phyloP scores from a whole-genome alignment of 805 yeast genomes.

The Danielia reshetovae region DNA sequence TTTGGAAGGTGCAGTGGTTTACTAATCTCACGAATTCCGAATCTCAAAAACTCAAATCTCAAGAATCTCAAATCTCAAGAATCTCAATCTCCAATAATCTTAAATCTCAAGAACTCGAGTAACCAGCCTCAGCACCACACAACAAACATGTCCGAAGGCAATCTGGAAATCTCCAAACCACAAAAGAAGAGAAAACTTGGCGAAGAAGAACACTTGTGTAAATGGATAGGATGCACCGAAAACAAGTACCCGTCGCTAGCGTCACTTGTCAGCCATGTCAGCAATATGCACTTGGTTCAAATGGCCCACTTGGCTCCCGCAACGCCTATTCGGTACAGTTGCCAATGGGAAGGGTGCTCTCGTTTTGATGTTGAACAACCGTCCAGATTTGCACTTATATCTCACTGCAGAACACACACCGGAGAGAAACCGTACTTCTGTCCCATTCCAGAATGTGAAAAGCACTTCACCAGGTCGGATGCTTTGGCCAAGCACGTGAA shows the following conservation, averaged over 20 bases:
- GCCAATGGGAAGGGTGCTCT: conserved; percentile 62
- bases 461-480: conserved; percentile 55
- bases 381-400: conserved; percentile 52
- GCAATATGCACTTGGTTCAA: conserved; percentile 25
- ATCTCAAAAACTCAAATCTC: too few species aligned
- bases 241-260: conserved; percentile 19
- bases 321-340: conserved; percentile 38
- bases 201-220: conserved; percentile 21
- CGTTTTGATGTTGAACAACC: conserved; percentile 49
- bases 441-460: conserved; percentile 61
- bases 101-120: too few species aligned
- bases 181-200: conserved; percentile 3
- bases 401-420: conserved; percentile 64
- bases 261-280: conserved; percentile 30
- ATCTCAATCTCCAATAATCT: too few species aligned
- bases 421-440: conserved; percentile 63
- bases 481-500: conserved; percentile 63
- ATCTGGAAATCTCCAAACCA: too few species aligned
- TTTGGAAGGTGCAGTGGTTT: too few species aligned
- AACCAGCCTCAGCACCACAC: too few species aligned
- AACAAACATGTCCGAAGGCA: too few species aligned
- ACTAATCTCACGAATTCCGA: too few species aligned
- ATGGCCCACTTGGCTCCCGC: conserved; percentile 13
- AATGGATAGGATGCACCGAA: conserved; percentile 30
- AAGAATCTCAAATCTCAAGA: too few species aligned